phyloP scores from a whole-genome alignment of 2,329 filamentous ascomycete genomes.

The Stemphylium vesicarium region DNA sequence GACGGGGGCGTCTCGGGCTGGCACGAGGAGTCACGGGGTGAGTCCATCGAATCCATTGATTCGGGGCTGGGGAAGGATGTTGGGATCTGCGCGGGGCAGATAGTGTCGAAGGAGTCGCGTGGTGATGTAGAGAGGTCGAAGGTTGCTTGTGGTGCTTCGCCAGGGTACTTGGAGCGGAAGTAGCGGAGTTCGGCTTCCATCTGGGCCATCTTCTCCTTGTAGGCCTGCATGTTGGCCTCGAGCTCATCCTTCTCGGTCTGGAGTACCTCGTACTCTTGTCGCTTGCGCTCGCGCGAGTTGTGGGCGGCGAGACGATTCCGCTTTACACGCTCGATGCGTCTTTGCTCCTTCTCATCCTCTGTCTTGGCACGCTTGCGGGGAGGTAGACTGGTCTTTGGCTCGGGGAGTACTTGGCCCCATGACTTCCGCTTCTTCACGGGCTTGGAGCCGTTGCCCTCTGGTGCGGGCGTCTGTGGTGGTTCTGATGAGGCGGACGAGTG shows the following conservation, averaged over 20 bases:
- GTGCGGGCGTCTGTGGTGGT: constrained; percentile 27
- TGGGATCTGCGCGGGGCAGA: constrained; percentile 46
- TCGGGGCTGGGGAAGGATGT: constrained; percentile 45
- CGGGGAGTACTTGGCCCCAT: constrained; percentile 95
- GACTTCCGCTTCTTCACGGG: constrained; percentile 93
- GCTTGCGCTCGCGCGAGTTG: constrained; percentile 93
- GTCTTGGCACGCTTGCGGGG: constrained; percentile 98
- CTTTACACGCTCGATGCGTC: constrained; percentile 94
- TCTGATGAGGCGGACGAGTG: constrained; percentile 26
- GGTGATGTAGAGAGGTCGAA: constrained; percentile 34
- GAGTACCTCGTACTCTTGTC: constrained; percentile 85
- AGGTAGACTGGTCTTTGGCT: constrained; percentile 94
- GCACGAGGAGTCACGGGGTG: constrained; percentile 47
- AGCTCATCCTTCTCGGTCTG: constrained; percentile 68
- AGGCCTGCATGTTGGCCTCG: constrained; percentile 68
- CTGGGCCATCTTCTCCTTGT: constrained; percentile 56
- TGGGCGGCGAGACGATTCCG: constrained; percentile 95
- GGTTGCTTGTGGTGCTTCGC: constrained; percentile 31
- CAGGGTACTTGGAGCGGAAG: constrained; percentile 44
- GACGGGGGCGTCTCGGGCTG: constrained; percentile 49
- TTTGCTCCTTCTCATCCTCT: constrained; percentile 97
- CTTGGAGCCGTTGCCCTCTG: constrained; percentile 55
- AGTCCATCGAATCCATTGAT: constrained; percentile 50
- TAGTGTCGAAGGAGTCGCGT: constrained; percentile 34
- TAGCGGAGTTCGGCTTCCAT: constrained; percentile 57